Conservation (phyloP, 2,329 filamentous ascomycete species). For the Cucurbitaria berberidis region DNA sequence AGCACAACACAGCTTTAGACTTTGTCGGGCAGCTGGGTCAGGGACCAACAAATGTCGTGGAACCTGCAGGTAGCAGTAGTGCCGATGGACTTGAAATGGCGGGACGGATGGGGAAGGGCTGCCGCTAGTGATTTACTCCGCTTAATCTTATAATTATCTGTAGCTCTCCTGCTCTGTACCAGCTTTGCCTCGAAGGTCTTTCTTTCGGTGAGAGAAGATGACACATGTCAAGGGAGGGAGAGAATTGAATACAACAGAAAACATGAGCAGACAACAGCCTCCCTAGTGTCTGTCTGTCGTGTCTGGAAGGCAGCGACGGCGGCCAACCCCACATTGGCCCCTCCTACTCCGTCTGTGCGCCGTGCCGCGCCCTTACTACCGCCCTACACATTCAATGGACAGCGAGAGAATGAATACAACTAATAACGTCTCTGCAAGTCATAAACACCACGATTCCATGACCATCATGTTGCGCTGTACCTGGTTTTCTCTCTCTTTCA, state of each 20-base stretch:
- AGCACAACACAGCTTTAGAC: neutral
- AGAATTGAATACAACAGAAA: too few relatives aligned
- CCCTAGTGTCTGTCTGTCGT: slow-evolving; percentile 11
- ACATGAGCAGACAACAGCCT: neutral
- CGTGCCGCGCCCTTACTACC: neutral
- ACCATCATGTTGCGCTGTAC: neutral
- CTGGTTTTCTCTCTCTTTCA: neutral
- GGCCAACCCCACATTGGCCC: slow-evolving; percentile 11
- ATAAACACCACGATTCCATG: neutral
- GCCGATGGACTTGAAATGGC: neutral
- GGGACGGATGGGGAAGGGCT: neutral
- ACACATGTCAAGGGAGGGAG: slow-evolving; percentile 3
- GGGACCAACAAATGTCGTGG: neutral
- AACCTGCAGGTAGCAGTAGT: neutral
- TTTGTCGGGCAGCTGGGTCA: neutral
- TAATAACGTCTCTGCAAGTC: neutral
- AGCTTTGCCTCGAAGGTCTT: too few relatives aligned
- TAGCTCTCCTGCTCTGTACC: too few relatives aligned
- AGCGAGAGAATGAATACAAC: too few relatives aligned
- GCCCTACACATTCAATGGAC: slow-evolving; percentile 6
- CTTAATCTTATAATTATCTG: too few relatives aligned
- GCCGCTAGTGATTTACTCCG: neutral
- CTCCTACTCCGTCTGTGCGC: slow-evolving; percentile 7
- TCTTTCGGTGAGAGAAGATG: too few relatives aligned
- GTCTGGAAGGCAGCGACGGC: slow-evolving; percentile 10